Base-by-base conservation (phyloP, 2,329 filamentous ascomycete genomes). In the Epichloe uncinata region DNA sequence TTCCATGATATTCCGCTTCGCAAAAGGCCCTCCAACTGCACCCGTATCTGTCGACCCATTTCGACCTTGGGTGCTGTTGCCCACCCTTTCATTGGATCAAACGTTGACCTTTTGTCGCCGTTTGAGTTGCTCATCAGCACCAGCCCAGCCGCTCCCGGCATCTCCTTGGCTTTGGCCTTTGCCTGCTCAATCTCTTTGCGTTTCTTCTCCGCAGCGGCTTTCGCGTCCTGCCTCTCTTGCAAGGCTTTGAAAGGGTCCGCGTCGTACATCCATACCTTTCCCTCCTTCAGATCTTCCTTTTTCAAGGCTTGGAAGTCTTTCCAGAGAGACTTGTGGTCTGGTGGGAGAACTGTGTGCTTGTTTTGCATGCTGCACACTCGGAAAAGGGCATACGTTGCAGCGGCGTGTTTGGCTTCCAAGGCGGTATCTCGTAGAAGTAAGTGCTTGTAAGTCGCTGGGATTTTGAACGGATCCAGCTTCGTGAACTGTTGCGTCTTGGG, bases 331-430 rank as follows among this genome's bases (percentile, higher is more conserved):
- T 84, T 85, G 68, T 96, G 94, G 52, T 85, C 86, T 0, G 93
- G 93, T 22, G 93, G 93, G 56, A 98, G 75, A 70, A 90, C 91
- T 73, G 89, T 94, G 63, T 95, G 88, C 59, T 96, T 80, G 63
- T 97, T 97, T 67, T 90, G 89, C 82, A 94, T 95, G 62, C 85
- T 96, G 66, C 87, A 91, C 3, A 97, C 86, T 46, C 93, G 79
- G 63, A 93, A 97, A 8, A 98, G 75, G 3, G 84, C 86, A 68
- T 94, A 97, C 0, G 90, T 87, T 4, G 93, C 93, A 8, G 90
- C 89, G 56, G 94, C 93, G 70, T 98, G 91, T 52, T 85, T 83
- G 18, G 93, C 91, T 71, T 98, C 93, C 9, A 97, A 75, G 1
- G 89, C 82, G 4, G 86, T 93, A 6, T 86, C 77, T 62, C 87